A percentile compares a stretch with the other conserved stretches of the same genome.
Conservation (phyloP, 2,329 filamentous ascomycete genomes). For the Xylariales sp. region DNA sequence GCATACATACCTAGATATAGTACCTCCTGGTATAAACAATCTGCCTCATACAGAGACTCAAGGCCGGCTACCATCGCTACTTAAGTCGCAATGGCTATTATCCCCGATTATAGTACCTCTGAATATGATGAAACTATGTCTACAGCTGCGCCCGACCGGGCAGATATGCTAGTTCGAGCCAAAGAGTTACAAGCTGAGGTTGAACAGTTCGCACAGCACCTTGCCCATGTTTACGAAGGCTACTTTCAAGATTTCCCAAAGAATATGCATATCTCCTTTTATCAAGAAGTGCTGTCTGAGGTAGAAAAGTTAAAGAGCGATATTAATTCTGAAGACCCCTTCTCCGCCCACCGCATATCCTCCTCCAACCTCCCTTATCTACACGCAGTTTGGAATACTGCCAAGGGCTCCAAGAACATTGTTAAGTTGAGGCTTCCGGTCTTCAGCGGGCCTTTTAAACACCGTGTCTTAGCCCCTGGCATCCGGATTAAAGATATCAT, state of each 20-base stretch:
- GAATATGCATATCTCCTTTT: conserved; percentile 43
- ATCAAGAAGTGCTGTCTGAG: conserved; percentile 42
- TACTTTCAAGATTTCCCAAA: conserved; percentile 47
- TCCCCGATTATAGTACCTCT: not conserved
- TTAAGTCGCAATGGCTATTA: conserved; percentile 16
- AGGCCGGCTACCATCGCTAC: too few species aligned
- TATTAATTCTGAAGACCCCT: conserved; percentile 37
- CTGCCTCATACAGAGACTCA: not conserved
- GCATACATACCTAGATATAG: not conserved
- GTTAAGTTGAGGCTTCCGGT: conserved; percentile 48
- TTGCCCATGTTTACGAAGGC: conserved; percentile 42
- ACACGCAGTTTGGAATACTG: conserved; percentile 48
- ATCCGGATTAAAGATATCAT: conserved; percentile 44
- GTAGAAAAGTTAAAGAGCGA: conserved; percentile 40
- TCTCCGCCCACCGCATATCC: conserved; percentile 41
- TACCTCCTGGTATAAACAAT: not conserved
- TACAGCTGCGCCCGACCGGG: not conserved
- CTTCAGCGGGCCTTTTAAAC: conserved; percentile 42
- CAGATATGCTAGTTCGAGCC: conserved; percentile 25
- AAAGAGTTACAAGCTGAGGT: conserved; percentile 44
- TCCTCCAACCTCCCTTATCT: conserved; percentile 48
- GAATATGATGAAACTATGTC: conserved; percentile 6
- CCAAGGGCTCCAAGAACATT: conserved; percentile 47
- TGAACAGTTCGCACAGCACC: conserved; percentile 42
- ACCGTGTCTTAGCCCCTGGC: conserved; percentile 47